These are phyloP conservation scores for Aegle marmelos DNA, from an alignment of 345 rosid species.

Conservation along the genomic window DNA sequence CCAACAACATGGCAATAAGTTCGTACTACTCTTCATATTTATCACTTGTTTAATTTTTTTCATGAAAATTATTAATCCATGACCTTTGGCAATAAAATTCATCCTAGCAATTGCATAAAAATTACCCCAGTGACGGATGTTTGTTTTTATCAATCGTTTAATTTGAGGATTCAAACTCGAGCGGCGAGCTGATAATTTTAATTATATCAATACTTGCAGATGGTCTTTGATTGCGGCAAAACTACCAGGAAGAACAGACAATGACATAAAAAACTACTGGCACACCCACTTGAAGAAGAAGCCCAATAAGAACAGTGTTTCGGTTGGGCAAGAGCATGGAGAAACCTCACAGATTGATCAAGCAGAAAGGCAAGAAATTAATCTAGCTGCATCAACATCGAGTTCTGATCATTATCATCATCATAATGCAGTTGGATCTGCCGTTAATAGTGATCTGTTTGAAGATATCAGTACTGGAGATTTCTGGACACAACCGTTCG, in stretches of 20 bases:
- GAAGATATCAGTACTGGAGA: background rate
- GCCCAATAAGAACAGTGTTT: background rate
- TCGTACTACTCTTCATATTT: no score
- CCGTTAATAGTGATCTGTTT: background rate
- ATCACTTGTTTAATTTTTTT: no score
- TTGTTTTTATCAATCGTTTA: no score
- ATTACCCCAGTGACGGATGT: no score
- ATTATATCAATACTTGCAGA: background rate
- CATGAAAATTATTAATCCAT: no score
- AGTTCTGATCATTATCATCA: background rate
- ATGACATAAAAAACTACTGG: slow-evolving; percentile 3
- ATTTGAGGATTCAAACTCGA: no score
- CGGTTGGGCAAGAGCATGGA: background rate
- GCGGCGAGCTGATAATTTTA: no score
- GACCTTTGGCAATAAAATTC: no score
- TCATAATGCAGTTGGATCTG: background rate
- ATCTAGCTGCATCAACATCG: background rate
- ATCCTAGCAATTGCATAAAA: no score
- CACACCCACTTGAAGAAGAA: background rate
- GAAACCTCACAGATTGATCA: background rate
- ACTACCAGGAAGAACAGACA: background rate
- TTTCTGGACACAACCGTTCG: background rate
- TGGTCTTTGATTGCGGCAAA: background rate
- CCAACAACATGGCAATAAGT: slow-evolving; percentile 34
- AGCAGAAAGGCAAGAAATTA: background rate